Evolutionary conservation across 805 yeast species (phyloP), one percentile per base, ranked within the genome.

Genomic region (Komagataella pastoris): DNA sequence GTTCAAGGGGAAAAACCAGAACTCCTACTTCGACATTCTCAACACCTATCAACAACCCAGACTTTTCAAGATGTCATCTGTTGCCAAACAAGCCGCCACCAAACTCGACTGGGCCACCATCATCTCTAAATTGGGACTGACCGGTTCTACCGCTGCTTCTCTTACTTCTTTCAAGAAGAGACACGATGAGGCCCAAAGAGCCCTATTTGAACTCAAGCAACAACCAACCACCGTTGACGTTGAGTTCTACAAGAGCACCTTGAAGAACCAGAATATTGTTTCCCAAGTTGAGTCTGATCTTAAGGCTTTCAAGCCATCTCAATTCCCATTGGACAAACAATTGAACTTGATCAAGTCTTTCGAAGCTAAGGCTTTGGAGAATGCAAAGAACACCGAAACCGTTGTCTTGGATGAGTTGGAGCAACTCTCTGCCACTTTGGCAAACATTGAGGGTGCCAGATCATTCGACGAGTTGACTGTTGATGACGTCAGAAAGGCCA

Each of bases 391-490:
- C 62, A 93, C 99, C 57, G 97, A 91, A 76, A 71, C 81, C 57
- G 81, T 90, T 61, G 98, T 93, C 56, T 73, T 81, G 58, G 81
- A 83, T 61, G 98, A 93, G 76, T 78, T 93, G 64, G 74, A 77
- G 59, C 89, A 88, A 62, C 81, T 93, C 68, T 81, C 86, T 70
- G 82, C 79, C 72, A 91, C 99, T 55, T 79, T 93, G 68, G 80
- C 81, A 68, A 91, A 93, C 78, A 93, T 93, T 68, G 95, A 93
- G 76, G 73, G 85, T 59, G 97, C 99, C 55, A 88, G 98, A 78
- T 96, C 99, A 63, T 90, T 93, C 65, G 97, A 88, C 69, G 90
- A 93, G 75, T 83, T 93, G 69, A 91, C 97, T 52, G 90, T 91
- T 56, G 97, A 88, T 57, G 99, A 93, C 62, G 86, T 93, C 60